Conservation (phyloP, 2,329 filamentous ascomycete genomes). For the Epichloe baconii region DNA sequence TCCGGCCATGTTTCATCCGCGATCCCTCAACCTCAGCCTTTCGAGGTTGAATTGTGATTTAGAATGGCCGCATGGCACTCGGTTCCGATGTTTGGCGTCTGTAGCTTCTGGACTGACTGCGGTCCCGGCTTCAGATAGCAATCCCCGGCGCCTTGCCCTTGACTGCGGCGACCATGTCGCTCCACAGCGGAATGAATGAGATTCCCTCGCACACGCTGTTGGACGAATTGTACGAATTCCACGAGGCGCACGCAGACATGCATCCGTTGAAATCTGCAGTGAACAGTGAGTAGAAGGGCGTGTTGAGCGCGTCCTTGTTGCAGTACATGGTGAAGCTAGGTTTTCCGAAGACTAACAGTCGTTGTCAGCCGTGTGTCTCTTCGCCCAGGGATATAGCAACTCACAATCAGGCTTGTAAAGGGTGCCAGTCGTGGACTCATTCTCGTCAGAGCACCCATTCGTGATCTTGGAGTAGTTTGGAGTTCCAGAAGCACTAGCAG, state of each 20-base stretch:
- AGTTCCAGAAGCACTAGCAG: neutral
- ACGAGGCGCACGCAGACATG: conserved; percentile 34
- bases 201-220: conserved; percentile 6
- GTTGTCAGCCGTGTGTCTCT: neutral
- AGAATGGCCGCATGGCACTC: conserved; percentile 1
- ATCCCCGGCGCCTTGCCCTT: conserved; percentile 2
- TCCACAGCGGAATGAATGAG: conserved; percentile 10
- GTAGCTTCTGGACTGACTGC: neutral
- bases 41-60: neutral
- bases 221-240: conserved; percentile 9
- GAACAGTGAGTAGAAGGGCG: conserved; percentile 28
- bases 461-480: conserved; percentile 17
- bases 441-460: conserved; percentile 25
- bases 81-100: conserved; percentile 3
- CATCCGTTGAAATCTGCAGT: conserved; percentile 29
- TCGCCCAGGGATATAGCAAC: neutral
- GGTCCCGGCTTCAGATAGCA: conserved; percentile 6
- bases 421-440: conserved; percentile 20
- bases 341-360: conserved; percentile 21
- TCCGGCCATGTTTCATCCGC: neutral
- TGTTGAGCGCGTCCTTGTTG: conserved; percentile 26
- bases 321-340: conserved; percentile 29
- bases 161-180: neutral
- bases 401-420: neutral
- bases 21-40: neutral